Conservation (phyloP, 148 eudicot genomes). For the Linanthus parryae region DNA sequence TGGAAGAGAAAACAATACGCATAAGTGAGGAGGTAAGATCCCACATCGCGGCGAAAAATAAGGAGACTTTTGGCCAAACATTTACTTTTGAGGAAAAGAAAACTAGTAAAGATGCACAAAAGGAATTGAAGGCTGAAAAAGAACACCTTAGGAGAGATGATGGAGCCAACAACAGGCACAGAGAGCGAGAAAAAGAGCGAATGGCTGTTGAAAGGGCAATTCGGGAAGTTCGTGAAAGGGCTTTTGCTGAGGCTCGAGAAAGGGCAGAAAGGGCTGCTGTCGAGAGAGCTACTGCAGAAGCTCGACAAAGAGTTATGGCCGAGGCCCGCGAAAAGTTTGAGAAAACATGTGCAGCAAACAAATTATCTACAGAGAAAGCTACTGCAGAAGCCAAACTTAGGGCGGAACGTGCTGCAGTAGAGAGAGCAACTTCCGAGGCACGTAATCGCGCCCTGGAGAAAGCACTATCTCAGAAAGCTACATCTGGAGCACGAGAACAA, state of each 20-base stretch:
- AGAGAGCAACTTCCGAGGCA: slow-evolving; percentile 93
- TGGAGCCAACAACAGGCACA: slow-evolving; percentile 46
- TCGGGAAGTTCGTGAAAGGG: slow-evolving; percentile 98
- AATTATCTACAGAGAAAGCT: slow-evolving; percentile 52
- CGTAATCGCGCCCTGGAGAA: slow-evolving; percentile 91
- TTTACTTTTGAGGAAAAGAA: slow-evolving; percentile 21
- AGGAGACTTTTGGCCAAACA: slow-evolving; percentile 19
- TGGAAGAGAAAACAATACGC: slow-evolving; percentile 22
- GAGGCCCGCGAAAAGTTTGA: slow-evolving; percentile 55
- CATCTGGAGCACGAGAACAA: slow-evolving; percentile 34
- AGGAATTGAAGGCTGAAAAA: slow-evolving; percentile 23
- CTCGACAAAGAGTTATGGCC: slow-evolving; percentile 44
- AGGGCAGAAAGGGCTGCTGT: slow-evolving; percentile 83
- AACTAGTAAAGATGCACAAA: slow-evolving; percentile 16
- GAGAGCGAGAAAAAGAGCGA: slow-evolving; percentile 66
- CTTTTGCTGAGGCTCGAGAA: slow-evolving; percentile 78
- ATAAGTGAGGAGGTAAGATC: slow-evolving; percentile 26
- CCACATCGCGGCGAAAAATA: slow-evolving; percentile 11
- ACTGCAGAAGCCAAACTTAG: slow-evolving; percentile 64
- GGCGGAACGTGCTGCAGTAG: slow-evolving; percentile 96
- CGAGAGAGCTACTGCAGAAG: slow-evolving; percentile 74
- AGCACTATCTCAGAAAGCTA: slow-evolving; percentile 64
- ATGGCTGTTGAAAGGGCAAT: slow-evolving; percentile 81
- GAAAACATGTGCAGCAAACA: slow-evolving; percentile 38
- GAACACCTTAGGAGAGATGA: slow-evolving; percentile 26